Evolutionary conservation across 2,329 filamentous ascomycete genomes (phyloP).

Genomic region (Botrytis fragariae): DNA sequence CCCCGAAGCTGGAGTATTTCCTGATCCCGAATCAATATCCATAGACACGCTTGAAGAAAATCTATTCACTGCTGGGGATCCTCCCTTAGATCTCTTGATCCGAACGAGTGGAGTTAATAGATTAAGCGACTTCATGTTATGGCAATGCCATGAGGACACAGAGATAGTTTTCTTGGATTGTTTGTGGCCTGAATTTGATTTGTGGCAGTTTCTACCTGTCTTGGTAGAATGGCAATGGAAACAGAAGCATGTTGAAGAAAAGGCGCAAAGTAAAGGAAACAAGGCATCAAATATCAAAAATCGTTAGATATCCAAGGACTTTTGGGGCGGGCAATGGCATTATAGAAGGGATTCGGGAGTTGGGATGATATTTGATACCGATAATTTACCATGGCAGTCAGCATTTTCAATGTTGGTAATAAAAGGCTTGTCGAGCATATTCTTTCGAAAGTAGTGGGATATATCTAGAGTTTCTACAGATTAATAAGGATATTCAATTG

Average conservation of each 20-base stretch:
- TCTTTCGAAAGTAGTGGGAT: not conserved
- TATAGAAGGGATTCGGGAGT: not conserved
- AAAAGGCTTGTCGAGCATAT: not conserved
- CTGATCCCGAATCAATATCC: constrained; percentile 87
- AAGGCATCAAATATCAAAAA: constrained; percentile 27
- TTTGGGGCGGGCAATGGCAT: not conserved
- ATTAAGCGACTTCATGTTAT: constrained; percentile 96
- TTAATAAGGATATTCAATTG: not conserved
- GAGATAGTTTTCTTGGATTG: constrained; percentile 90
- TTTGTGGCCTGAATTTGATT: constrained; percentile 92
- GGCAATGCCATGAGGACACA: constrained; percentile 93
- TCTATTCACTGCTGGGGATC: constrained; percentile 82
- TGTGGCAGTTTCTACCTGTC: constrained; percentile 91
- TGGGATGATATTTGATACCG: not conserved
- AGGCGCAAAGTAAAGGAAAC: constrained; percentile 23
- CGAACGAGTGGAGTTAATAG: constrained; percentile 91
- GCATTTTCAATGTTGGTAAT: not conserved
- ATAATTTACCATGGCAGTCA: not conserved
- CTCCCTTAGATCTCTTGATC: constrained; percentile 86
- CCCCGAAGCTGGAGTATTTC: constrained; percentile 43
- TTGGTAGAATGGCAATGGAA: constrained; percentile 84
- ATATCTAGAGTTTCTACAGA: not conserved
- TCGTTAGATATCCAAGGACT: constrained; percentile 20
- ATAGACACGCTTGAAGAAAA: constrained; percentile 77
- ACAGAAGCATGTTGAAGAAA: constrained; percentile 39